Conservation (phyloP, 768 basidiomycete genomes). For the Phlebiopsis gigantea region DNA sequence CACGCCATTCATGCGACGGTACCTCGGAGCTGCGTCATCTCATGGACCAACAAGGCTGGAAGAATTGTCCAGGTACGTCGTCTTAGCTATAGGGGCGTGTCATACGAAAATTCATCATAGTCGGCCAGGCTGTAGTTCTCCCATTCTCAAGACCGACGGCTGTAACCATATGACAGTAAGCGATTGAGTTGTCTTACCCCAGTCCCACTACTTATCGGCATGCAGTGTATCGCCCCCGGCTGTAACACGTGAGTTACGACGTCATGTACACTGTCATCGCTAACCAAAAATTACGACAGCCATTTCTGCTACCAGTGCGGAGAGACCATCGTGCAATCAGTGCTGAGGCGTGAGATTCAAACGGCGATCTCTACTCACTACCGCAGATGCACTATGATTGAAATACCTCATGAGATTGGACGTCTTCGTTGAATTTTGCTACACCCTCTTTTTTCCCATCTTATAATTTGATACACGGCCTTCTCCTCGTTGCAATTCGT, state of each 20-base stretch:
- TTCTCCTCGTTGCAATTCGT: too few species aligned
- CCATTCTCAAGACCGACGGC: conserved; percentile 45
- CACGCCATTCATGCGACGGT: conserved; percentile 28
- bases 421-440: too few species aligned
- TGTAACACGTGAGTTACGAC: conserved; percentile 38
- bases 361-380: conserved; percentile 30
- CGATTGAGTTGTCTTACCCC: neutral
- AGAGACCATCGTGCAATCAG: conserved; percentile 38
- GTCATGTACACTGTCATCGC: neutral
- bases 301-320: conserved; percentile 56
- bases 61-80: conserved; percentile 28
- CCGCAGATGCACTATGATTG: conserved; percentile 30
- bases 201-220: neutral
- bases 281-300: conserved; percentile 7
- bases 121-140: conserved; percentile 37
- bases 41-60: conserved; percentile 28
- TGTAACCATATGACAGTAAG: conserved; percentile 60
- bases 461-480: too few species aligned
- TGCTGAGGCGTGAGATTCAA: conserved; percentile 27
- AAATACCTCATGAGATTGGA: conserved; percentile 11
- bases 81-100: neutral
- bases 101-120: neutral
- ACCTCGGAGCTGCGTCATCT: conserved; percentile 26
- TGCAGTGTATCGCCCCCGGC: conserved; percentile 49
- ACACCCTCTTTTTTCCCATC: too few species aligned